Percentiles rank a stretch among this genome's conserved stretches.
Conservation (phyloP, 805 yeast species). For the Saccharomycopsis capsularis region DNA sequence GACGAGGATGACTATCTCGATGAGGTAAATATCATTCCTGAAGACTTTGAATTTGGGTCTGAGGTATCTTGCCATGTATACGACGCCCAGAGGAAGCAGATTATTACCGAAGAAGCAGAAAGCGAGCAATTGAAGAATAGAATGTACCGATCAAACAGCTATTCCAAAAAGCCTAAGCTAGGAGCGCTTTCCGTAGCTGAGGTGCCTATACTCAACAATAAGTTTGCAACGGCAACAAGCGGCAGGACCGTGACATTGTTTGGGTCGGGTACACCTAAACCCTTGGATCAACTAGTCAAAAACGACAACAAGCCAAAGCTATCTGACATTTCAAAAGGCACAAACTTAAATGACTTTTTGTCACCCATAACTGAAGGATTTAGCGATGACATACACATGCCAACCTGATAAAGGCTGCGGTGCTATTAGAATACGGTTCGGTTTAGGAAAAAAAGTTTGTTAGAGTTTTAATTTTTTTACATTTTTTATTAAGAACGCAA, state of each 20-base stretch:
- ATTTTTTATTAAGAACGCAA: no score
- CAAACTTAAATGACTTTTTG: conserved; percentile 4
- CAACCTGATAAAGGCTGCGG: no score
- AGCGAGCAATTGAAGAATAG: background rate
- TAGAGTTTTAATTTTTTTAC: no score
- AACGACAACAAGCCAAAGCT: background rate
- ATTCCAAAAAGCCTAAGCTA: conserved; percentile 17
- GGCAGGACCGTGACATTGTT: conserved; percentile 18
- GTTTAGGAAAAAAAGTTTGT: no score
- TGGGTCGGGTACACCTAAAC: background rate
- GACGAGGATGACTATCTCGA: conserved; percentile 28
- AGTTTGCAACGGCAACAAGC: background rate
- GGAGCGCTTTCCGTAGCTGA: conserved; percentile 4
- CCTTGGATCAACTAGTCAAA: background rate
- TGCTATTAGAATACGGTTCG: no score
- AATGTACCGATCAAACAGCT: conserved; percentile 21
- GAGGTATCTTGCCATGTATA: conserved; percentile 14
- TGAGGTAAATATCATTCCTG: conserved; percentile 33
- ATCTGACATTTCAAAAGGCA: background rate
- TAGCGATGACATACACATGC: conserved; percentile 5
- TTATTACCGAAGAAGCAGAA: background rate
- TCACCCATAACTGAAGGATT: conserved; percentile 19
- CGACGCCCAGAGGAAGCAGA: background rate
- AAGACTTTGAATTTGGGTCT: conserved; percentile 30
- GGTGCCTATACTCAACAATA: conserved; percentile 1